phyloP scores from a whole-genome alignment of 192 early-diverging fungal species.

The Mortierella antarctica region DNA sequence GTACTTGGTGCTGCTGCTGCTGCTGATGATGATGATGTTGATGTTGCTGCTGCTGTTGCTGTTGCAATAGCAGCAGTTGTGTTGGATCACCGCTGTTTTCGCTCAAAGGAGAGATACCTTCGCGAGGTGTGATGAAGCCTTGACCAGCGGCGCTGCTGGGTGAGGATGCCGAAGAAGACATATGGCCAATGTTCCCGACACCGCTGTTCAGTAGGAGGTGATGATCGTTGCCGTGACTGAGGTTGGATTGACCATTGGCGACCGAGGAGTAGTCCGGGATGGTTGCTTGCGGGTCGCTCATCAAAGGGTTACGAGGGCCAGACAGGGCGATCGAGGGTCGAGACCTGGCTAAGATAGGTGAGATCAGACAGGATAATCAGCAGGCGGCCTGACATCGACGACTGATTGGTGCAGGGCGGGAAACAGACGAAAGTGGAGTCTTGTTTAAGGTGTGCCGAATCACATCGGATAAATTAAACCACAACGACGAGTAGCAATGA shows the following conservation, averaged over 20 bases:
- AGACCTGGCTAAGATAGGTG: neutral
- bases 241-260: conserved; percentile 9
- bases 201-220: conserved; percentile 5
- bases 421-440: too few species aligned
- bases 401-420: too few species aligned
- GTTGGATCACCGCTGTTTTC: neutral
- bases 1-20: neutral
- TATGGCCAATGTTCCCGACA: neutral
- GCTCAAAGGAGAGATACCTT: neutral
- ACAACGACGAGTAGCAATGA: too few species aligned
- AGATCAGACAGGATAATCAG: neutral
- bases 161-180: neutral
- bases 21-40: conserved; percentile 10
- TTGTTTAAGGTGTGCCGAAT: too few species aligned
- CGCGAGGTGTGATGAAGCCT: conserved; percentile 9
- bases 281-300: conserved; percentile 19
- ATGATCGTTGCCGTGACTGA: neutral
- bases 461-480: too few species aligned
- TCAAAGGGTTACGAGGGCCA: neutral
- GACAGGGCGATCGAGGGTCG: neutral
- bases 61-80: neutral
- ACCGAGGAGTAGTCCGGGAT: conserved; percentile 13
- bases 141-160: neutral
- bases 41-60: conserved; percentile 10
- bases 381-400: too few species aligned